Base-by-base conservation (phyloP, 805 yeast species). In the Pichia sporocuriosa region DNA sequence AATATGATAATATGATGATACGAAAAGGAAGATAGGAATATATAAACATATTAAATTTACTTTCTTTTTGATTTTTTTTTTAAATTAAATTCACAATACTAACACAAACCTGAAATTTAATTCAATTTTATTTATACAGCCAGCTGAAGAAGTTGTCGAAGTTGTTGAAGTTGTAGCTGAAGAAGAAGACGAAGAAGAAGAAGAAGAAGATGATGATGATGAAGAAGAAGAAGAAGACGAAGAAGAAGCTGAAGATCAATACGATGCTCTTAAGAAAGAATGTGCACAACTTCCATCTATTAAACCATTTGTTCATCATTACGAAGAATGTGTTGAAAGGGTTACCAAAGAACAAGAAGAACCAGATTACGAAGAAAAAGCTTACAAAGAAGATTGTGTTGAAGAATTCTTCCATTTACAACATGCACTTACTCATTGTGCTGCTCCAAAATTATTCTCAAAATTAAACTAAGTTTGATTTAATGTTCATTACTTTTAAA, bases 381-480 rank as follows among this genome's bases (percentile, higher is more conserved):
- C 72, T 10, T 73, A 86, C 74, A 90, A 90, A 70, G 98, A 90
- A 73, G 97, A 90, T 69, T 90, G 98, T 75, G 83, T 90, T 48
- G 97, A 90, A 69, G 98, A 90, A 69, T 90, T 84, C 67, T 90
- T 90, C 87, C 97, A 93, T 69, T 74, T 89, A 64, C 87, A 87
- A 66, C 97, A 90, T 68, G 86, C 94, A 72, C 55, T 89, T 57
- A 87, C 86, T 68, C 93, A 85, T 63, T 79, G 95, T 72, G 87
- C 82, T 63, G 87, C 95, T 49, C 95, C 95, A 68, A 82, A 79
- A 66, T 72, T 89, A 65, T 86, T 89, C 73, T 69, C 77, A 72
- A 84, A 82, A 69, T 79, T 88, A 68, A 86, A 85, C 68, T 88
- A 78, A 66, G 41, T 20, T 27, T 28, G n/a, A n/a, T n/a, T n/a